Evolutionary conservation across 345 rosid genomes (phyloP).

Genomic region (Boechera divaricarpa): DNA sequence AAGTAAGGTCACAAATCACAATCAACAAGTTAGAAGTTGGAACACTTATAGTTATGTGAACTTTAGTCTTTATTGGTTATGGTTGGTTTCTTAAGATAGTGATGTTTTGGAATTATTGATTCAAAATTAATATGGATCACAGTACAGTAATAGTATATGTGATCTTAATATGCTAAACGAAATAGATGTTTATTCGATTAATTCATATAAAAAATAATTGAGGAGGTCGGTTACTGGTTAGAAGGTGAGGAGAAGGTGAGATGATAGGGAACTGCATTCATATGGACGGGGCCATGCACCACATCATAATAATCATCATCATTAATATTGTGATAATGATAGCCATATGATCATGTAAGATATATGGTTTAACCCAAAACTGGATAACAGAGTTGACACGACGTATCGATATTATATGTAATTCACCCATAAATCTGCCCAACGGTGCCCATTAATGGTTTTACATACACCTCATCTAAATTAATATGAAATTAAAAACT

Average conservation of each 20-base stretch:
- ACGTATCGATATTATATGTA: neutral
- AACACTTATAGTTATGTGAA: slow-evolving; percentile 23
- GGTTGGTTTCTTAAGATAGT: neutral
- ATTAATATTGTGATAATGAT: slow-evolving; percentile 15
- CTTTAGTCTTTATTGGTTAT: slow-evolving; percentile 1
- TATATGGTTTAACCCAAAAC: neutral
- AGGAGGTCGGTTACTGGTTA: slow-evolving; percentile 38
- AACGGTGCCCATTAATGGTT: slow-evolving; percentile 35
- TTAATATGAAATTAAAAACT: too few species aligned
- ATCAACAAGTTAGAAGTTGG: slow-evolving; percentile 42
- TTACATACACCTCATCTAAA: neutral
- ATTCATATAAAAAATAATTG: slow-evolving; percentile 22
- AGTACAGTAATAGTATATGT: neutral
- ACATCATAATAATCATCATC: slow-evolving; percentile 6
- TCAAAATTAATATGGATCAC: neutral
- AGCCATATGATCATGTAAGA: slow-evolving; percentile 15
- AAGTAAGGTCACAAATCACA: slow-evolving; percentile 34
- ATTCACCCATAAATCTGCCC: slow-evolving; percentile 29
- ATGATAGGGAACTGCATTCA: slow-evolving; percentile 35
- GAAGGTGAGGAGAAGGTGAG: slow-evolving; percentile 25
- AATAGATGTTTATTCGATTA: neutral
- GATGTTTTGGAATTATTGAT: neutral
- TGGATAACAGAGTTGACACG: neutral
- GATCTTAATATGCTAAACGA: neutral
- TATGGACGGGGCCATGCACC: slow-evolving; percentile 25